Conservation (phyloP, 371 early-diverging fungal species). For the Coemansia sp. region DNA sequence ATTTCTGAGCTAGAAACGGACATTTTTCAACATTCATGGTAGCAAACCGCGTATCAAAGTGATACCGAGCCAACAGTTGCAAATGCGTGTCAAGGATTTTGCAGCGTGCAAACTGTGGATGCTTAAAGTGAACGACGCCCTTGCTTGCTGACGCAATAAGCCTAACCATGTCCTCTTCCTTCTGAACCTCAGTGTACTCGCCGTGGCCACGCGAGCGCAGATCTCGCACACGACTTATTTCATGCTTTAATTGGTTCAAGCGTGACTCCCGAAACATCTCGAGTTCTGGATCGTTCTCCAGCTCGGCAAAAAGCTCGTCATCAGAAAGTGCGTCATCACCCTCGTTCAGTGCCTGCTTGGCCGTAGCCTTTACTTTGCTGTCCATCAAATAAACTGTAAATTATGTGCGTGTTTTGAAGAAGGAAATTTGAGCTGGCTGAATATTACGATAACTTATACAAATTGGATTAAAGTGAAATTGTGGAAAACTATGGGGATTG, state of each 20-base stretch:
- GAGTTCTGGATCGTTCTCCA: conserved; percentile 60
- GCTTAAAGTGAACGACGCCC: conserved; percentile 84
- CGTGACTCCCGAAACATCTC: conserved; percentile 59
- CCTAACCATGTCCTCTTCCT: conserved; percentile 86
- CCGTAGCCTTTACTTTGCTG: conserved; percentile 28
- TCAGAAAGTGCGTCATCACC: conserved; percentile 55
- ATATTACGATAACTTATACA: not conserved
- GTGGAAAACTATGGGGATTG: not conserved
- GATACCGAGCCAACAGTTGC: conserved; percentile 74
- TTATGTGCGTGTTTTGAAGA: not conserved
- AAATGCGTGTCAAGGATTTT: conserved; percentile 91
- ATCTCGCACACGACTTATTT: conserved; percentile 61
- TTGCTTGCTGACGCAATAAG: conserved; percentile 76
- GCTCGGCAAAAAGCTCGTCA: conserved; percentile 60
- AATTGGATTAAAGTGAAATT: not conserved
- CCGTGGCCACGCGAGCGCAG: conserved; percentile 74
- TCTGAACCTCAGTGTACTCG: conserved; percentile 69
- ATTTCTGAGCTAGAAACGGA: conserved; percentile 88
- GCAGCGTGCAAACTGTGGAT: conserved; percentile 90
- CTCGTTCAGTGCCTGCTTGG: conserved; percentile 29
- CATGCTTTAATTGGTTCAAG: conserved; percentile 59
- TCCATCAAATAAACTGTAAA: conserved; percentile 19
- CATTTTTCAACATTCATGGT: conserved; percentile 84
- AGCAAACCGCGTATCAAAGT: conserved; percentile 82
- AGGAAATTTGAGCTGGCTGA: not conserved